phyloP scores from a whole-genome alignment of 1,139 yeast species.

The Wickerhamomyces sp. region DNA sequence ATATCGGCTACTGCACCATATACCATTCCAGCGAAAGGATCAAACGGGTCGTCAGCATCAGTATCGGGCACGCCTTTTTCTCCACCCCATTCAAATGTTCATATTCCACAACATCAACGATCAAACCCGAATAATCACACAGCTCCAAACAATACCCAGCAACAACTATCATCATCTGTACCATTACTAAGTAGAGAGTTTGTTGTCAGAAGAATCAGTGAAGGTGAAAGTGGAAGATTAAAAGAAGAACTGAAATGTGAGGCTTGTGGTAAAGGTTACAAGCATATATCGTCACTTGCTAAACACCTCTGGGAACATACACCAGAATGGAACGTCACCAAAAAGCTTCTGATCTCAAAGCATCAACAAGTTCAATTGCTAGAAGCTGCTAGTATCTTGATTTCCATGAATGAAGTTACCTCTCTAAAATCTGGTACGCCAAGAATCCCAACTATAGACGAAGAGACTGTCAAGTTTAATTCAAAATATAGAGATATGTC shows the following conservation, averaged over 20 bases:
- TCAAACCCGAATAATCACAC: conserved; percentile 3
- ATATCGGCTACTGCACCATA: conserved; percentile 22
- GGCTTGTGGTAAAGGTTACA: conserved; percentile 87
- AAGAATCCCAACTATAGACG: conserved; percentile 9
- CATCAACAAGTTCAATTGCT: conserved; percentile 87
- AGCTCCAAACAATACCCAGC: conserved; percentile 3
- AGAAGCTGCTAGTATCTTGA: conserved; percentile 84
- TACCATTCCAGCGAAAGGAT: conserved; percentile 17
- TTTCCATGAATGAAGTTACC: conserved; percentile 63
- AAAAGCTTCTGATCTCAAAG: conserved; percentile 73
- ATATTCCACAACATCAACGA: conserved; percentile 13
- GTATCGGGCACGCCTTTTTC: conserved; percentile 12
- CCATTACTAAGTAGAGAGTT: conserved; percentile 60
- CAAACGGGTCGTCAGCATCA: neutral
- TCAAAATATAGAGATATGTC: conserved; percentile 10
- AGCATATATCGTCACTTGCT: conserved; percentile 76
- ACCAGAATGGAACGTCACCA: conserved; percentile 87
- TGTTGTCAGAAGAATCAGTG: conserved; percentile 78
- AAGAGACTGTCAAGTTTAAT: conserved; percentile 10
- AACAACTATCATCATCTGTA: conserved; percentile 32
- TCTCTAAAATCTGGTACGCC: neutral
- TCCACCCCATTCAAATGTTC: conserved; percentile 11
- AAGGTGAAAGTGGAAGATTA: conserved; percentile 79
- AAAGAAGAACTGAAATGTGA: conserved; percentile 84
- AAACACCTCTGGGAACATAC: conserved; percentile 86